Percentiles rank a stretch among this genome's conserved stretches.
Conservation (phyloP, 805 yeast species). For the Soucietia sequanensis region DNA sequence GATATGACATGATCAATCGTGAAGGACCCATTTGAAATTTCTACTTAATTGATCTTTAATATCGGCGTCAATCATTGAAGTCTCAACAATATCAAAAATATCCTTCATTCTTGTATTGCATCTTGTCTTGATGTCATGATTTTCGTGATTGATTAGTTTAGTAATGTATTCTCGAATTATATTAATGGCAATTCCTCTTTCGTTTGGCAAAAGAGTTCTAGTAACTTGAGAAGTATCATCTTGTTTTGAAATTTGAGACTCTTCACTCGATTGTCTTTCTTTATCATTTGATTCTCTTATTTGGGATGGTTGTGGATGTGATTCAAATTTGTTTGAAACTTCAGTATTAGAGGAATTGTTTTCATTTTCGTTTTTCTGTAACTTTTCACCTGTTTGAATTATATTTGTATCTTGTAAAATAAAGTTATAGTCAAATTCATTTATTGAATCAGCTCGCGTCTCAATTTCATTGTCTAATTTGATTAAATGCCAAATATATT, state of each 20-base stretch:
- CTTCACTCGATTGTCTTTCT: too few species aligned
- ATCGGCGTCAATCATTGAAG: constrained; percentile 16
- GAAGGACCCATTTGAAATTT: constrained; percentile 14
- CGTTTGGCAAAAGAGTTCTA: constrained; percentile 15
- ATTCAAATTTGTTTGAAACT: background rate
- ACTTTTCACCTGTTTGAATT: too few species aligned
- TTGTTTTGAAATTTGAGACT: too few species aligned
- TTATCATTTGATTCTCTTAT: background rate
- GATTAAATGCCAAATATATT: constrained; percentile 29
- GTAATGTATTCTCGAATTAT: constrained; percentile 21
- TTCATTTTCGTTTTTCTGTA: too few species aligned
- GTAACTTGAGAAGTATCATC: constrained; percentile 1
- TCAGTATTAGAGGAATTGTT: too few species aligned
- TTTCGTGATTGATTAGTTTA: constrained; percentile 11
- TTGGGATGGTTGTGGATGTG: background rate
- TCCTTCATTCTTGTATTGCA: constrained; percentile 9
- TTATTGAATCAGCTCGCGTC: constrained; percentile 8
- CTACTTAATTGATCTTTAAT: constrained; percentile 18
- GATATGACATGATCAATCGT: too few species aligned
- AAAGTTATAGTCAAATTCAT: constrained; percentile 12
- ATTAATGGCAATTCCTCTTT: constrained; percentile 17
- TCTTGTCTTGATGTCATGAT: constrained; percentile 7
- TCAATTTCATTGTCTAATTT: constrained; percentile 17
- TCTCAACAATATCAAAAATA: constrained; percentile 17
- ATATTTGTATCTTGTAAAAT: constrained; percentile 7